Evolutionary conservation across 2,329 filamentous ascomycete species (phyloP).

Genomic region (Cytospora leucostoma): DNA sequence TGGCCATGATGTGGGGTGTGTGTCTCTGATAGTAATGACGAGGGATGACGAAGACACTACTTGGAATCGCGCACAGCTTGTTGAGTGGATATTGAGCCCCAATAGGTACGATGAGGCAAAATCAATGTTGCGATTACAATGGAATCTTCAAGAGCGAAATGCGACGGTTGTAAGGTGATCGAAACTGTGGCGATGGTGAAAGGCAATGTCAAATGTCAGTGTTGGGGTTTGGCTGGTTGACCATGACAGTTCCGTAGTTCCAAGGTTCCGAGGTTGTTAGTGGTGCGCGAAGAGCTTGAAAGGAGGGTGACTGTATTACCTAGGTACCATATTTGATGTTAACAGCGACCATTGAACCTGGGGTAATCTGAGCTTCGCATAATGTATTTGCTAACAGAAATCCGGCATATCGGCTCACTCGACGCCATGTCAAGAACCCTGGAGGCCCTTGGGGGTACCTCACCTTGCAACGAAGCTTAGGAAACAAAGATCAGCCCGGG

Average conservation of each 20-base stretch:
- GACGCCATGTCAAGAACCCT: too few species aligned
- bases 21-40: neutral
- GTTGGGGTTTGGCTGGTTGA: neutral
- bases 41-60: neutral
- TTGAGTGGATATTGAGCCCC: neutral
- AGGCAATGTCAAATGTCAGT: too few species aligned
- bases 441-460: too few species aligned
- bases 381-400: too few species aligned
- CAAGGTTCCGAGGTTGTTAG: neutral
- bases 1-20: conserved; percentile 28
- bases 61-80: neutral
- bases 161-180: neutral
- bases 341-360: too few species aligned
- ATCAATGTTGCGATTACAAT: neutral
- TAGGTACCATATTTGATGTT: too few species aligned
- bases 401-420: too few species aligned
- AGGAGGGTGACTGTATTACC: neutral
- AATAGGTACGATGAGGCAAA: neutral
- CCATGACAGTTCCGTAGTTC: neutral
- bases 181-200: neutral
- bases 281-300: neutral
- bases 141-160: neutral
- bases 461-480: too few species aligned
- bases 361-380: too few species aligned
- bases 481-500: too few species aligned